Conservation (phyloP, 2,329 filamentous ascomycete genomes). For the Epichloe gansuensis region DNA sequence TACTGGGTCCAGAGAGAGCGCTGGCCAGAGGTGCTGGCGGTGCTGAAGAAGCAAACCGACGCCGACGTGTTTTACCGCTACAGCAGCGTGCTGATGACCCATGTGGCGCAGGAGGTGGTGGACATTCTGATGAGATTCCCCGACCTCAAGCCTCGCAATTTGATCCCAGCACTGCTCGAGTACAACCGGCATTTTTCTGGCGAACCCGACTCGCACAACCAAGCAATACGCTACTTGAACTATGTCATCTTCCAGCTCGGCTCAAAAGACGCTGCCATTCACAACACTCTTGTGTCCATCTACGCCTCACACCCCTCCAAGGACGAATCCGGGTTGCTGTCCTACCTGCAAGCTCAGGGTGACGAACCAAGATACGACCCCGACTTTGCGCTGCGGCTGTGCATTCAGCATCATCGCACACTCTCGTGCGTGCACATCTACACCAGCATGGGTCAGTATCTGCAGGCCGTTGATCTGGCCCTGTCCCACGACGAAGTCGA, state of each 20-base stretch:
- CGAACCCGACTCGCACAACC: constrained; percentile 57
- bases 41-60: constrained; percentile 87
- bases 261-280: constrained; percentile 73
- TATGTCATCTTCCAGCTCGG: constrained; percentile 83
- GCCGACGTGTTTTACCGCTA: constrained; percentile 93
- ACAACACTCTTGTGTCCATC: constrained; percentile 94
- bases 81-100: constrained; percentile 90
- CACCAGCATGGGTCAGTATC: constrained; percentile 88
- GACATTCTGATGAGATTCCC: constrained; percentile 90
- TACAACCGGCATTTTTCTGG: constrained; percentile 74
- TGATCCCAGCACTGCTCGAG: constrained; percentile 87
- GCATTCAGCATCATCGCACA: constrained; percentile 87
- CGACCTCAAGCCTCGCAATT: constrained; percentile 70
- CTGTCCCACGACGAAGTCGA: constrained; percentile 83
- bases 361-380: constrained; percentile 82
- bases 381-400: constrained; percentile 89
- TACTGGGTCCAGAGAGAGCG: constrained; percentile 96
- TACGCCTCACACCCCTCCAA: constrained; percentile 76
- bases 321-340: constrained; percentile 74
- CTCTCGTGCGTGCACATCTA: constrained; percentile 96
- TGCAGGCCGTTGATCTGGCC: constrained; percentile 84
- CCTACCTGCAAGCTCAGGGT: constrained; percentile 84
- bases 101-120: constrained; percentile 74
- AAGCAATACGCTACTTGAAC: constrained; percentile 85
- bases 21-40: constrained; percentile 76